phyloP scores from a whole-genome alignment of 2,329 filamentous ascomycete species.

The Colletotrichum tropicicola region DNA sequence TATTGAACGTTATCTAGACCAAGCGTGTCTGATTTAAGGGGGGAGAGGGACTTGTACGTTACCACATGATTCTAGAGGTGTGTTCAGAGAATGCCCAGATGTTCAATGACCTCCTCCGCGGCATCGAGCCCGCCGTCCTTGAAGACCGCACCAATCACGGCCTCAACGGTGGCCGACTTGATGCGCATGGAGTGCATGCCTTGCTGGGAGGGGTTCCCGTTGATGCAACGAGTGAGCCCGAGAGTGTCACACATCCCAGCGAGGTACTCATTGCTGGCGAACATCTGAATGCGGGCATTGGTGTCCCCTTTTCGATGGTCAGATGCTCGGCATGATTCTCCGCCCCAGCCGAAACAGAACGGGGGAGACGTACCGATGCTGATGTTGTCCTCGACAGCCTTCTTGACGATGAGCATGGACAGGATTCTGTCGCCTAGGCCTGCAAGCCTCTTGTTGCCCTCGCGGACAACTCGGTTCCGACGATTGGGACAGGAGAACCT shows the following conservation, averaged over 20 bases:
- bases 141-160: neutral
- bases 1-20: neutral
- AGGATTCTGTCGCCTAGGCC: neutral
- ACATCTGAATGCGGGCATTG: neutral
- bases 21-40: neutral
- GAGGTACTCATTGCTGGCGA: neutral
- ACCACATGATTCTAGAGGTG: neutral
- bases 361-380: neutral
- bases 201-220: neutral
- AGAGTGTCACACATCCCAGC: neutral
- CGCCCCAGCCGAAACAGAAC: neutral
- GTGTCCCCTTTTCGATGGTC: neutral
- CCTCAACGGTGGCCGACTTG: neutral
- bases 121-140: neutral
- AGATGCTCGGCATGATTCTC: too few relatives aligned
- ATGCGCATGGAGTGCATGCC: neutral
- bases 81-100: neutral
- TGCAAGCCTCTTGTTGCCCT: slow-evolving; percentile 6
- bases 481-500: neutral
- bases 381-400: neutral
- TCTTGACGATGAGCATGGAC: neutral
- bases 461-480: neutral
- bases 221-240: neutral
- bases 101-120: neutral
- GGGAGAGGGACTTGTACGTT: neutral